Percentiles rank a stretch among this genome's conserved stretches.
These are phyloP conservation scores for Chalara sp. DNA, from an alignment of 2,329 filamentous ascomycete genomes.

Conservation along the genomic window DNA sequence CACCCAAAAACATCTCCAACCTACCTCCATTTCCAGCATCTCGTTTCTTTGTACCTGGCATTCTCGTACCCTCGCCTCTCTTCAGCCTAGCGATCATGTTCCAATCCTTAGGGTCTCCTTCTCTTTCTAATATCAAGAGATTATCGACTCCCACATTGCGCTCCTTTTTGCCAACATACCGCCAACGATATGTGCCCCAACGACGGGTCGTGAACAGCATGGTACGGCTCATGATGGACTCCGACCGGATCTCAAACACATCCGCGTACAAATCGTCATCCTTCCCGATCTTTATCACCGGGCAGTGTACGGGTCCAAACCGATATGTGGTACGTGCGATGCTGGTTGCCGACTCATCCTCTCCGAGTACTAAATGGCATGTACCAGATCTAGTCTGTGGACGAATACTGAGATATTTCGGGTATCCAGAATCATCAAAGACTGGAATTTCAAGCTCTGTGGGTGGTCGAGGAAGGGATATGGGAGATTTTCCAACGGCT, in stretches of 20 bases:
- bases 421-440: constrained; percentile 25
- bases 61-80: constrained; percentile 33
- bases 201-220: constrained; percentile 39
- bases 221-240: constrained; percentile 38
- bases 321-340: constrained; percentile 49
- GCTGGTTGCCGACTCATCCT: constrained; percentile 28
- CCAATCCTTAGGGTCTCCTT: constrained; percentile 22
- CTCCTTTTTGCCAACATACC: constrained; percentile 43
- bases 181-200: constrained; percentile 46
- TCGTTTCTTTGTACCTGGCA: constrained; percentile 29
- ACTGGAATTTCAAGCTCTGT: constrained; percentile 35
- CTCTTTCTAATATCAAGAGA: constrained; percentile 44
- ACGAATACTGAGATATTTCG: constrained; percentile 46
- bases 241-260: constrained; percentile 22
- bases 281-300: constrained; percentile 31
- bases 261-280: constrained; percentile 4
- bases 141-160: constrained; percentile 31
- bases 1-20: constrained; percentile 36
- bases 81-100: constrained; percentile 36
- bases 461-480: constrained; percentile 36
- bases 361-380: constrained; percentile 39
- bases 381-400: constrained; percentile 38
- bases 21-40: constrained; percentile 45
- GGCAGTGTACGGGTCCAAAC: constrained; percentile 47
- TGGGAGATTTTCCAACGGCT: constrained; percentile 35